Percentiles rank a stretch among this genome's conserved stretches.
These are phyloP conservation scores for Mycena galopus DNA, from an alignment of 768 basidiomycete species.

Conservation along the genomic window DNA sequence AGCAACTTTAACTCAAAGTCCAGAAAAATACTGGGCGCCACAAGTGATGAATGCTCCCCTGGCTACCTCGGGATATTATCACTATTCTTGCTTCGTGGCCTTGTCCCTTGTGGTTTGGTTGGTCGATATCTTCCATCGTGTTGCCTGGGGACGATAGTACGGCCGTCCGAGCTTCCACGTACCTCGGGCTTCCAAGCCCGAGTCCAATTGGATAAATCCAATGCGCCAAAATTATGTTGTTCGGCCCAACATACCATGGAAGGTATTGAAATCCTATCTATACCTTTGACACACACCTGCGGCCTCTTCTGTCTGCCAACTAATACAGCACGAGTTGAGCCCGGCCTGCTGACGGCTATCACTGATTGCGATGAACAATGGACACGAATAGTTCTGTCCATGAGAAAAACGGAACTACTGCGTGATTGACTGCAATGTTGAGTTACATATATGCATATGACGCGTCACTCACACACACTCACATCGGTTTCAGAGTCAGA, in stretches of 20 bases:
- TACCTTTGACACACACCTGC: not conserved
- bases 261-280: not conserved
- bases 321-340: not conserved
- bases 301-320: not conserved
- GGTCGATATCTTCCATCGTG: conserved; percentile 14
- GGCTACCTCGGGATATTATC: conserved; percentile 1
- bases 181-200: not conserved
- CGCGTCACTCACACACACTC: not conserved
- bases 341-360: conserved; percentile 12
- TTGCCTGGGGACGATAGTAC: conserved; percentile 10
- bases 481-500: not conserved
- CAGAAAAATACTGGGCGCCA: conserved; percentile 25
- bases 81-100: not conserved
- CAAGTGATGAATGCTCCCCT: conserved; percentile 6
- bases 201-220: not conserved
- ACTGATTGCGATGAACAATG: conserved; percentile 20
- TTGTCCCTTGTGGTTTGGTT: not conserved
- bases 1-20: conserved; percentile 20
- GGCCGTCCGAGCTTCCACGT: conserved; percentile 9
- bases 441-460: not conserved
- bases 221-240: not conserved
- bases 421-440: not conserved
- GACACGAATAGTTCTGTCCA: conserved; percentile 16
- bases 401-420: not conserved
- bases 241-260: not conserved